These are phyloP conservation scores for Fragaria nilgerrensis DNA, from an alignment of 306 rosid genomes.

Conservation along the genomic window DNA sequence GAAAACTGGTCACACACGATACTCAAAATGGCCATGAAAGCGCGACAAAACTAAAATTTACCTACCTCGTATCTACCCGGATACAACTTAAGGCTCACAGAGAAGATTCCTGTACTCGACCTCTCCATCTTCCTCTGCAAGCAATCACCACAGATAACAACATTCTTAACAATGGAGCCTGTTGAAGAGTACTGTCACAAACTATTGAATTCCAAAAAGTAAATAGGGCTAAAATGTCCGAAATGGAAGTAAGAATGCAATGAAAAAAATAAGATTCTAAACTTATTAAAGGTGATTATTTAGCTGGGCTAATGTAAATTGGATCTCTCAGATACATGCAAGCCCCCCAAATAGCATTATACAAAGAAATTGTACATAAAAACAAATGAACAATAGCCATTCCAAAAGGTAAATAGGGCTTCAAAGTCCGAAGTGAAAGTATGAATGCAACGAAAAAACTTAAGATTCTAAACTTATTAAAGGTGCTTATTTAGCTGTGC, in stretches of 20 bases:
- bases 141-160: conserved; percentile 14
- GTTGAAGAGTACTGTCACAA: neutral
- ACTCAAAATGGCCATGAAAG: neutral
- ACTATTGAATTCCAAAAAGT: neutral
- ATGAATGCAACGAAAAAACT: neutral
- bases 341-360: neutral
- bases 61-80: conserved; percentile 94
- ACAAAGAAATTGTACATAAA: neutral
- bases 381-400: neutral
- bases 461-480: neutral
- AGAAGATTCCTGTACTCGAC: conserved; percentile 63
- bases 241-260: neutral
- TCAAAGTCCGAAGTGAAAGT: neutral
- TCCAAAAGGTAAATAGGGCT: neutral
- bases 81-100: conserved; percentile 63
- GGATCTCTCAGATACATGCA: neutral
- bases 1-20: neutral
- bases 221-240: neutral
- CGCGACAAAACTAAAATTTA: neutral
- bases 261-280: neutral
- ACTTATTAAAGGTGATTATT: neutral
- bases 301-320: neutral
- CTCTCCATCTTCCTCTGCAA: conserved; percentile 83
- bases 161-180: neutral
- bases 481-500: neutral